Percentiles rank a stretch among this genome's conserved stretches.
Conservation (phyloP, 1,139 yeast genomes). For the Yamadazyma blattariae region DNA sequence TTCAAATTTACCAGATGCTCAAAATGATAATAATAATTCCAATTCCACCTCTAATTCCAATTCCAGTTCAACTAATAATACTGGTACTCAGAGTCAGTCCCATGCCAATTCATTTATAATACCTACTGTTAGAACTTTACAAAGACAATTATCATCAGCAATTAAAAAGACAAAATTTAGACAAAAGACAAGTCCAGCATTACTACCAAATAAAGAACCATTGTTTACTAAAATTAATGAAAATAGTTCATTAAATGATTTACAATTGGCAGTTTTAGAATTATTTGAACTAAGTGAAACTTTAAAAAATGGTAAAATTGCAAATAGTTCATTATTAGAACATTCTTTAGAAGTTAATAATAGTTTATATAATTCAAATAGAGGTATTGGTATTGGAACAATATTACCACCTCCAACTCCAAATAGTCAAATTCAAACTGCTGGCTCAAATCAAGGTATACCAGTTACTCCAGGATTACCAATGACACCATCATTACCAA, state of each 20-base stretch:
- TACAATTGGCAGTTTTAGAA: constrained; percentile 29
- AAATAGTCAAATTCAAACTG: too few species aligned
- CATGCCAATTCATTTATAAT: constrained; percentile 15
- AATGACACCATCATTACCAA: too few species aligned
- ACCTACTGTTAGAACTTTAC: constrained; percentile 38
- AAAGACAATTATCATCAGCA: constrained; percentile 36
- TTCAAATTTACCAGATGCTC: too few species aligned
- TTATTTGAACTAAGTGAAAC: constrained; percentile 33
- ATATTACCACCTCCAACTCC: constrained; percentile 1
- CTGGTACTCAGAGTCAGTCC: too few species aligned
- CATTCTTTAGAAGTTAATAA: constrained; percentile 3
- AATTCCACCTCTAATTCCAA: not conserved
- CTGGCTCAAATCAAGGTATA: too few species aligned
- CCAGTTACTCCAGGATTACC: too few species aligned
- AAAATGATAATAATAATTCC: too few species aligned
- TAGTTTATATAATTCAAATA: too few species aligned
- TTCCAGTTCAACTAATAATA: not conserved
- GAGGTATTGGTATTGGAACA: not conserved
- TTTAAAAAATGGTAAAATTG: constrained; percentile 26
- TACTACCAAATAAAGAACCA: constrained; percentile 10
- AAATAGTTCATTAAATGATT: constrained; percentile 22
- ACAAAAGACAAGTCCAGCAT: constrained; percentile 5
- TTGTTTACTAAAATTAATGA: constrained; percentile 16
- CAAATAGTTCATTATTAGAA: constrained; percentile 13
- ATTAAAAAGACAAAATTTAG: constrained; percentile 25